Base-by-base conservation (phyloP, 2,329 filamentous ascomycete species). In the Alternaria novae-zelandiae region DNA sequence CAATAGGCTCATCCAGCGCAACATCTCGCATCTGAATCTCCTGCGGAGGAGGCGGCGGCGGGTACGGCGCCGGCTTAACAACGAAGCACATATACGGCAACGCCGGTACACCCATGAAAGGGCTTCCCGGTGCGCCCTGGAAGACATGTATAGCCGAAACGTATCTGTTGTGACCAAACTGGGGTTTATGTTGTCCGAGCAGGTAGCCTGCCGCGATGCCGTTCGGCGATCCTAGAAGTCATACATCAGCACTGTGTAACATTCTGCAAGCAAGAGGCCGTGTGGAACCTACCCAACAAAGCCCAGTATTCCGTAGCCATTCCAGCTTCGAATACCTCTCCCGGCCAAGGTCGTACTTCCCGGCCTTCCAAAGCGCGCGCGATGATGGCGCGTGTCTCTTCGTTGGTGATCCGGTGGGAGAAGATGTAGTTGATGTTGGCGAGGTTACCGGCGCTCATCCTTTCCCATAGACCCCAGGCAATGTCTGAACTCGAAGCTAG, bases 401-500 rank as follows among this genome's bases (percentile, higher is more conserved):
- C 17, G 26, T 64, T 66, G 21, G 59, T 54, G 11, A 68, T 28
- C 3, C 45, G 26, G 21, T 57, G 51, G 11, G 56, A 30, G 17
- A 66, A 56, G 7, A 66, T 59, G n/a, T 64, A 59, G 21, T 59
- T 61, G n/a, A 68, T 64, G 9, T 59, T 26, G 0, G 46, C 54
- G 5, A 66, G 46, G 4, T 58, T 41, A 1, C 50, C 50, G 12
- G 26, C 20, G 26, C 49, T 55, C 17, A 58, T 45, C 49, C 45
- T 21, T 8, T 61, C 41, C 63, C 65, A 68, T 17, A 57, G 49
- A 5, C 57, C 65, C 63, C 63, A 68, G 5, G 65, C 49, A 8
- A 68, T 30, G 20, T 68, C 65, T 12, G 65, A 68, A 26, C 59
- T 68, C 23, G 61, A 45, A 6, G 47, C 45, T 1, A 68, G n/a